Percentiles rank a stretch among this genome's conserved stretches.
Evolutionary conservation across 805 yeast genomes (phyloP).

Genomic region (Candida dendrica): DNA sequence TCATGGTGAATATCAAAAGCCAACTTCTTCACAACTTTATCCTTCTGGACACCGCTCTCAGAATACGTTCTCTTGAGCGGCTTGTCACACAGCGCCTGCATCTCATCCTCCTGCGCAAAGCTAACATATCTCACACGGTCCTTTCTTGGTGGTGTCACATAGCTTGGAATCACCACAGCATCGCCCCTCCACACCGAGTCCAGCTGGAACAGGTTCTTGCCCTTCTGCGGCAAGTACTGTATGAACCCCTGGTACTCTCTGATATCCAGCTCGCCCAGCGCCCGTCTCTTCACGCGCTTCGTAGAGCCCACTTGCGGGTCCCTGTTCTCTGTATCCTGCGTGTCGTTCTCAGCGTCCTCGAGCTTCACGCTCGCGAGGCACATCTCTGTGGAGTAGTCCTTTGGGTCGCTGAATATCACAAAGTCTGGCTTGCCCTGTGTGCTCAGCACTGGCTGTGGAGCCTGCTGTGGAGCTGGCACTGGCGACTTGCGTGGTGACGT

Average conservation of each 20-base stretch:
- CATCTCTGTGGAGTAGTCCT: constrained; percentile 14
- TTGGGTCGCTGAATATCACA: constrained; percentile 18
- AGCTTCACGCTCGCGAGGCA: constrained; percentile 7
- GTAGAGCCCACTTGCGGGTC: neutral
- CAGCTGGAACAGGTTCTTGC: constrained; percentile 3
- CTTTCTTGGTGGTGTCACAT: constrained; percentile 20
- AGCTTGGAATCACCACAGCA: constrained; percentile 11
- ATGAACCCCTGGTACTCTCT: constrained; percentile 11
- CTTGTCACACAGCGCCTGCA: no score
- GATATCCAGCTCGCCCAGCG: constrained; percentile 12
- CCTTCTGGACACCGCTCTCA: constrained; percentile 9
- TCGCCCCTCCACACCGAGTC: constrained; percentile 13
- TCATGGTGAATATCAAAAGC: constrained; percentile 19
- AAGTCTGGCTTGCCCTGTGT: constrained; percentile 6
- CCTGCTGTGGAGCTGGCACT: neutral
- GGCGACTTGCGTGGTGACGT: neutral
- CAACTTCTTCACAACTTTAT: constrained; percentile 17
- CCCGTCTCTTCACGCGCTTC: constrained; percentile 1
- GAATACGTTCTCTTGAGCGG: constrained; percentile 17
- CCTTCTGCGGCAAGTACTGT: constrained; percentile 4
- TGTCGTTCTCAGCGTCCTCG: constrained; percentile 13
- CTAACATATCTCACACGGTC: constrained; percentile 14
- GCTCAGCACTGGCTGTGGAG: neutral
- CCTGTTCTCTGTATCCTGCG: constrained; percentile 13
- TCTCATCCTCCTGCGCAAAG: constrained; percentile 7